A percentile compares a stretch with the other conserved stretches of the same genome.
phyloP scores from a whole-genome alignment of 148 eudicot genomes.

The Rhododendron griersonianum region DNA sequence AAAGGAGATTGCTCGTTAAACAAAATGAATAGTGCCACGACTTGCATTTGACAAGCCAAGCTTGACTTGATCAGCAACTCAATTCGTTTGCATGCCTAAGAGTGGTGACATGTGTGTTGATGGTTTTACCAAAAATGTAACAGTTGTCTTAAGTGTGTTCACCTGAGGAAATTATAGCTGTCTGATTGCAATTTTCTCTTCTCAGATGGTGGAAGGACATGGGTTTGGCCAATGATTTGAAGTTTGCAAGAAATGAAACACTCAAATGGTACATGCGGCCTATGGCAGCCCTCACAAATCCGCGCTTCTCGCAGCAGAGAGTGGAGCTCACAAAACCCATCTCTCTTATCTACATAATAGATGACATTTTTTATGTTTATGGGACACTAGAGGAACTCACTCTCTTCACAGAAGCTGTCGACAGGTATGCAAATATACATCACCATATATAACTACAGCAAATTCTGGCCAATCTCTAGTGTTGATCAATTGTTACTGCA shows the following conservation, averaged over 20 bases:
- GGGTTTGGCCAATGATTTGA: conserved; percentile 36
- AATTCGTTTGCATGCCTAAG: background rate
- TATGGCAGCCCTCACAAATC: conserved; percentile 37
- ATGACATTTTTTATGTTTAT: conserved; percentile 66
- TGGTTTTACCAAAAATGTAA: background rate
- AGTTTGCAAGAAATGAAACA: conserved; percentile 51
- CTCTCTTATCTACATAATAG: conserved; percentile 55
- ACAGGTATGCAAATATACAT: conserved; percentile 22
- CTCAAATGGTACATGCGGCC: conserved; percentile 78
- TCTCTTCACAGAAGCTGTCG: conserved; percentile 56
- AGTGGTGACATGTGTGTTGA: too few relatives aligned
- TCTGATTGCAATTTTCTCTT: background rate
- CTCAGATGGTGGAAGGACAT: conserved; percentile 62
- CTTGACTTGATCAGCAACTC: background rate
- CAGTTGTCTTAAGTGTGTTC: background rate
- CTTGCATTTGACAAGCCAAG: background rate
- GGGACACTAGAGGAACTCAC: conserved; percentile 49
- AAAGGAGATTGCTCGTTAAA: background rate
- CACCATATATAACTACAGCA: too few relatives aligned
- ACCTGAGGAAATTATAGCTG: background rate
- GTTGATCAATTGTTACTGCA: background rate
- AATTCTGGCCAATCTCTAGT: background rate
- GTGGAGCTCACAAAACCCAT: conserved; percentile 51
- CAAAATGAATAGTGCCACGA: background rate
- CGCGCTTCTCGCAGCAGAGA: conserved; percentile 33